phyloP scores from a whole-genome alignment of 2,329 filamentous ascomycete species.

The Aspergillaceae sp. region DNA sequence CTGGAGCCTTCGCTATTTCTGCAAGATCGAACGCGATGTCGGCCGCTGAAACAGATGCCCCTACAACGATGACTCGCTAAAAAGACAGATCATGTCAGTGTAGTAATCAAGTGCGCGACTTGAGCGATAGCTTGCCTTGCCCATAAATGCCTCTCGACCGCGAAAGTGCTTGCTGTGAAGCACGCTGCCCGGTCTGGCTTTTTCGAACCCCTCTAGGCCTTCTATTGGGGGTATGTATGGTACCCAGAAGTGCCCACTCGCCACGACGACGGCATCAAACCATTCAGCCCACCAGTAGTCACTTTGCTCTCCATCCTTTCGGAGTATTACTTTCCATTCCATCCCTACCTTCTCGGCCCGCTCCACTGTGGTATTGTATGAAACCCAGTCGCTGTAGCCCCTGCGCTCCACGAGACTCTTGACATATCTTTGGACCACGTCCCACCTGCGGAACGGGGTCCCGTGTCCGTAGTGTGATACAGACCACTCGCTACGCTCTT shows the following conservation, averaged over 20 bases:
- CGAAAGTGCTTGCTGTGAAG: background rate
- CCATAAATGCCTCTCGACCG: background rate
- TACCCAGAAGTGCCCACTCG: constrained; percentile 46
- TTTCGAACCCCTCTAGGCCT: constrained; percentile 24
- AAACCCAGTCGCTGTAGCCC: constrained; percentile 37
- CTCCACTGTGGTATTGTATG: constrained; percentile 49
- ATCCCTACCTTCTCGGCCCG: constrained; percentile 29
- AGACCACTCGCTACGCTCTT: constrained; percentile 26
- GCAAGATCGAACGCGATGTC: background rate
- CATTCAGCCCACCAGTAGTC: constrained; percentile 53
- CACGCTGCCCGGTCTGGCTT: constrained; percentile 16
- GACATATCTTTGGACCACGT: background rate
- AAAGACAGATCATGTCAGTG: background rate
- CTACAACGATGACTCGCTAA: background rate
- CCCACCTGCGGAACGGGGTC: constrained; percentile 22
- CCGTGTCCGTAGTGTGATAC: constrained; percentile 42
- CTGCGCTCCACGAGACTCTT: background rate
- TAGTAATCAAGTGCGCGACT: background rate
- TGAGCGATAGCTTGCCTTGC: background rate
- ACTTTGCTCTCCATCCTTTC: constrained; percentile 18
- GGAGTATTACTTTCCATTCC: constrained; percentile 45
- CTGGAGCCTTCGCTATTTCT: background rate
- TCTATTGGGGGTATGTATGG: constrained; percentile 36
- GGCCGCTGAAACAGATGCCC: background rate
- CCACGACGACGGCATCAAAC: constrained; percentile 44